These are phyloP conservation scores for Mrakia frigida DNA, from an alignment of 768 basidiomycete genomes.

Conservation along the genomic window DNA sequence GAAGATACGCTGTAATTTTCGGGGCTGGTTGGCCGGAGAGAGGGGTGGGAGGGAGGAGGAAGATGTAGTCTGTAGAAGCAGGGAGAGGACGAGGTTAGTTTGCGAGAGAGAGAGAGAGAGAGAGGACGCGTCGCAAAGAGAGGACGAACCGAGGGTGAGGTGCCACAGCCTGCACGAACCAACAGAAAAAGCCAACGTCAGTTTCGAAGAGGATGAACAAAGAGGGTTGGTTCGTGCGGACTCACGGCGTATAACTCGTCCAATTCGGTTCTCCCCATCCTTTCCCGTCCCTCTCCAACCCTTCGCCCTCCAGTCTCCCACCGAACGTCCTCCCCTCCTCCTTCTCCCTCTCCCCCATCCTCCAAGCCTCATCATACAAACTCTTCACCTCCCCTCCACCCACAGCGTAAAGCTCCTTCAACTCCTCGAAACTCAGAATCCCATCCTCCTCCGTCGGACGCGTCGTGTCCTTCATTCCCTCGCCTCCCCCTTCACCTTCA, in stretches of 20 bases:
- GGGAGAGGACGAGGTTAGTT: background rate
- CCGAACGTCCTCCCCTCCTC: slow-evolving; percentile 18
- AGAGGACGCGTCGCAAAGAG: background rate
- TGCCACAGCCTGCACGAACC: slow-evolving; percentile 55
- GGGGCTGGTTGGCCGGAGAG: slow-evolving; percentile 37
- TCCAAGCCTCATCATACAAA: slow-evolving; percentile 24
- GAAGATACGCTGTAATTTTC: slow-evolving; percentile 55
- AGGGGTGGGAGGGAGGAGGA: slow-evolving; percentile 50
- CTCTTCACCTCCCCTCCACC: slow-evolving; percentile 51
- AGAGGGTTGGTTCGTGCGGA: background rate
- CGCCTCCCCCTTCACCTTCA: slow-evolving; percentile 33
- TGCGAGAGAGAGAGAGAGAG: background rate
- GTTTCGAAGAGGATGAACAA: background rate
- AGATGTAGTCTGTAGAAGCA: slow-evolving; percentile 71
- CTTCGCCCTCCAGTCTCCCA: background rate
- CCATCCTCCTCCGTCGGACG: slow-evolving; percentile 59
- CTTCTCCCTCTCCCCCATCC: background rate
- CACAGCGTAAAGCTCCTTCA: slow-evolving; percentile 53
- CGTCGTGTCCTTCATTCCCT: slow-evolving; percentile 67
- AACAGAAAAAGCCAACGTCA: background rate
- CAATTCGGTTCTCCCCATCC: slow-evolving; percentile 48
- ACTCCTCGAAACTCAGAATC: slow-evolving; percentile 57
- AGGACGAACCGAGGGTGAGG: slow-evolving; percentile 61
- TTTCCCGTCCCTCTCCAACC: background rate
- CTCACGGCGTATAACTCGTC: slow-evolving; percentile 71